Percentiles rank a stretch among this genome's conserved stretches.
Conservation (phyloP, 805 yeast genomes). For the Barnettozyma siamensis region DNA sequence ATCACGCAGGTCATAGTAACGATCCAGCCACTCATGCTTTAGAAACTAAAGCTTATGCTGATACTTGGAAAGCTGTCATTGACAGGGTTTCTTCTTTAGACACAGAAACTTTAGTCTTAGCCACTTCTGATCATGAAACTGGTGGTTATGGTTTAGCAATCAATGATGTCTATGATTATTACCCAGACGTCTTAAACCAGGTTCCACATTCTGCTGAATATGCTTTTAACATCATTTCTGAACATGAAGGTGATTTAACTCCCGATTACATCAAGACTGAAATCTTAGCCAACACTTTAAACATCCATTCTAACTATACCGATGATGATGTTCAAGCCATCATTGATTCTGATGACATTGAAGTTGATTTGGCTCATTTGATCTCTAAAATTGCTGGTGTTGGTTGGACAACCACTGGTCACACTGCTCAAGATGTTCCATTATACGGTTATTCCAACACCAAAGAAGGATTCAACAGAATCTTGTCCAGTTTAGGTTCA, state of each 20-base stretch:
- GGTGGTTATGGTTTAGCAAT: conserved; percentile 80
- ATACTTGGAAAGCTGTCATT: conserved; percentile 67
- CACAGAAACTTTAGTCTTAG: conserved; percentile 70
- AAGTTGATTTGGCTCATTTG: conserved; percentile 54
- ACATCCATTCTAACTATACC: conserved; percentile 24
- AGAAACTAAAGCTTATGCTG: conserved; percentile 81
- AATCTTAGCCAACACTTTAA: conserved; percentile 38
- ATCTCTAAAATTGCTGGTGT: conserved; percentile 71
- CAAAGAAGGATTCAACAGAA: conserved; percentile 35
- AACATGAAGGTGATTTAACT: conserved; percentile 30
- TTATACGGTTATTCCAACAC: conserved; percentile 73
- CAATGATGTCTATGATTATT: conserved; percentile 85
- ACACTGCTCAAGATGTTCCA: conserved; percentile 90
- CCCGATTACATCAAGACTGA: conserved; percentile 43
- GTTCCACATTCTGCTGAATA: conserved; percentile 74
- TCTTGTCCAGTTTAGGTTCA: conserved; percentile 57
- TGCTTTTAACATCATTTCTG: conserved; percentile 41
- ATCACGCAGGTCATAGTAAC: conserved; percentile 89
- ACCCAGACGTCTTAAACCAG: conserved; percentile 63
- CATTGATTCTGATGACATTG: conserved; percentile 28
- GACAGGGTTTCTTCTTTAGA: conserved; percentile 62
- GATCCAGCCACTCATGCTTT: conserved; percentile 92
- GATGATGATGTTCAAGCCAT: conserved; percentile 45
- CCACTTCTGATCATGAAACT: conserved; percentile 92
- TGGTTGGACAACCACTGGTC: conserved; percentile 96